Base-by-base conservation (phyloP, 108 stramenopile species). In the Schizochytrium sp. region DNA sequence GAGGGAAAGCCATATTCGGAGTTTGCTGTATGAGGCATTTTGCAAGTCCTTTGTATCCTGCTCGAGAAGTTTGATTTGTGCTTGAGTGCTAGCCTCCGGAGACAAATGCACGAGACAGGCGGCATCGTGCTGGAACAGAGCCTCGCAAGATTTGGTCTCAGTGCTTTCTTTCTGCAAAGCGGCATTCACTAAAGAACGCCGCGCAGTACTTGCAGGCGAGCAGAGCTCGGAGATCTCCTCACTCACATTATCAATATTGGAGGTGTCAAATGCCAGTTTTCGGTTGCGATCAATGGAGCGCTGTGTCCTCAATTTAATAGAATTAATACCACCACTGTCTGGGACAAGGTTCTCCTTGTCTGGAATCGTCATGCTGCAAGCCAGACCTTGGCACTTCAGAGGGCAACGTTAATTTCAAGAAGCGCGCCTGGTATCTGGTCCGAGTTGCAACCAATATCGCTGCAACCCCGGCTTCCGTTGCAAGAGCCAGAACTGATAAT, bases 341-440 rank as follows among this genome's bases (percentile, higher is more conserved):
- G 64, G 64, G 64, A 38, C 64, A 7, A 69, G 64, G 64, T 69
- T 69, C 28, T 69, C 64, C 64, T 69, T 69, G 64, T 69, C 64
- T 38, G 64, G 64, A 38, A 69, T 44, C 0, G 44, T 44, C 64
- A 69, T 69, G 57, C 57, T 58, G 57, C 57, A 10, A 10, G 13
- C 0, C 13, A 10, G 57, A 58, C 57, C 57, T 58, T 58, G 57
- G 13, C 13, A 58, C 57, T 58, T 28, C 28, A 28, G 28, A 28
- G 28, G 28, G 0, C 57, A 58, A 10, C 57, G 17, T 10, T 17
- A 15, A 10, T 58, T 58, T 17, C 57, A 17, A 58, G 57, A 10
- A 17, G 10, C 57, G 57, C 57, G 57, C 13, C 57, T 10, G 13
- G 57, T 58, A 17, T 17, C 57, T 10, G 57, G 57, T 10, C 57